Evolutionary conservation across 306 rosid genomes (phyloP), one percentile per base, ranked within the genome.

Genomic region (Vigna hirtella): DNA sequence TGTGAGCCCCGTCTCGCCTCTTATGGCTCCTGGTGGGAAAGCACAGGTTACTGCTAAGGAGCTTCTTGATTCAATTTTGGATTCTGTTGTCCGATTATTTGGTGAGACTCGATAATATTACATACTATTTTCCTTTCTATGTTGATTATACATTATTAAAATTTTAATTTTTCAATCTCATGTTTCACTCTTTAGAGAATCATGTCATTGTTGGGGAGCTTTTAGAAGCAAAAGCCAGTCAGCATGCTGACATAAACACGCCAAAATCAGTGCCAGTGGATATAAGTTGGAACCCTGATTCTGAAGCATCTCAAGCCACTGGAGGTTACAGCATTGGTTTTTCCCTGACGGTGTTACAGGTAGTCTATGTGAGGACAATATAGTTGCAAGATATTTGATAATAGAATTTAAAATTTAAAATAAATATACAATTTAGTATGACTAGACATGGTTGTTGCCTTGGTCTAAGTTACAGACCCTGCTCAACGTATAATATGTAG

Each of bases 301-400:
- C 97, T 75, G 99, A 93, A 87, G 85, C 87, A 67, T 88, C 97
- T 80, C 99, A 93, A 86, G 93, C 80, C 64, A 91, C 96, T 24
- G 99, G 99, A 86, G 99, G 99, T 81, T 96, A 96, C 86, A 96
- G 87, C 68, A 84, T 96, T 73, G 94, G 98, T 63, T 96, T 96
- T 84, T 89, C 99, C 85, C 86, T 96, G 83, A 90, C 99, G 53
- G 99, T 93, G 77, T 87, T 96, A 80, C 99, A 96, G 98, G 99
- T 95, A 84, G 53, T 24, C 64, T 52, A 58, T 70, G 58, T 53
- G 45, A 50, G 59, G 38, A 62, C 49, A 17, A 70, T 76, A 72
- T 64, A 17, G 50, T 66, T 58, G 68, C 71, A 36, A 30, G 59
- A 81, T 77, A 69, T 73, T 61, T 75, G 24, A 53, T 82, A 24